Evolutionary conservation across 2,329 filamentous ascomycete genomes (phyloP).

Genomic region (Nemania diffusa): DNA sequence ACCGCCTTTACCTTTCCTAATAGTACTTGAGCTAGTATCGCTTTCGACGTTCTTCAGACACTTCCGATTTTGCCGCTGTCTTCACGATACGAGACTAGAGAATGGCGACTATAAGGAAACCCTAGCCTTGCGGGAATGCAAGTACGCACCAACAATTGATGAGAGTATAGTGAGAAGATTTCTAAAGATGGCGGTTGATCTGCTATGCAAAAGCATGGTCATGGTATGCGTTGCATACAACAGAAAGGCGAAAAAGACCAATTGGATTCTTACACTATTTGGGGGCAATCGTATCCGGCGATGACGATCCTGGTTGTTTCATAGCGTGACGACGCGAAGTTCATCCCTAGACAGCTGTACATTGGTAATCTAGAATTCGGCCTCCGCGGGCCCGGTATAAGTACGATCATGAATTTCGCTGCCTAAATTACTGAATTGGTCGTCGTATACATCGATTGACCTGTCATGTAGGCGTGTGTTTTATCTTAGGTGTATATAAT

Average conservation of each 20-base stretch:
- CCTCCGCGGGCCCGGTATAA: slow-evolving; percentile 23
- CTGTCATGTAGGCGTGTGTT: neutral
- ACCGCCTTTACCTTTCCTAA: neutral
- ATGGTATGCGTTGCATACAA: neutral
- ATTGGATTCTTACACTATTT: neutral
- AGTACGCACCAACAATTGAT: neutral
- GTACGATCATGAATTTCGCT: neutral
- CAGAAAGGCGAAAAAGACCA: neutral
- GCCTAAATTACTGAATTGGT: slow-evolving; percentile 2
- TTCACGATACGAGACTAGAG: neutral
- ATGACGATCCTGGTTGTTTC: slow-evolving; percentile 6
- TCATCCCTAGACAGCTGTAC: neutral
- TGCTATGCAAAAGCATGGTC: no score
- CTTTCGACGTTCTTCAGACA: neutral
- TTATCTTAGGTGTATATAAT: no score
- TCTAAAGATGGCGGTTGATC: no score
- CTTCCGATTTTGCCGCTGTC: neutral
- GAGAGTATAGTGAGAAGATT: neutral
- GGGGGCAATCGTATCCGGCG: neutral
- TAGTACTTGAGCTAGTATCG: neutral
- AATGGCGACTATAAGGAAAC: neutral
- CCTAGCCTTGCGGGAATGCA: neutral
- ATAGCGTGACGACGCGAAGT: neutral
- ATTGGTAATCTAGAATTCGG: slow-evolving; percentile 15
- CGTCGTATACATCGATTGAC: neutral